Evolutionary conservation across 202 grass and related monocot genomes (phyloP), one percentile per base, ranked within the genome.

Genomic region (Digitaria exilis): DNA sequence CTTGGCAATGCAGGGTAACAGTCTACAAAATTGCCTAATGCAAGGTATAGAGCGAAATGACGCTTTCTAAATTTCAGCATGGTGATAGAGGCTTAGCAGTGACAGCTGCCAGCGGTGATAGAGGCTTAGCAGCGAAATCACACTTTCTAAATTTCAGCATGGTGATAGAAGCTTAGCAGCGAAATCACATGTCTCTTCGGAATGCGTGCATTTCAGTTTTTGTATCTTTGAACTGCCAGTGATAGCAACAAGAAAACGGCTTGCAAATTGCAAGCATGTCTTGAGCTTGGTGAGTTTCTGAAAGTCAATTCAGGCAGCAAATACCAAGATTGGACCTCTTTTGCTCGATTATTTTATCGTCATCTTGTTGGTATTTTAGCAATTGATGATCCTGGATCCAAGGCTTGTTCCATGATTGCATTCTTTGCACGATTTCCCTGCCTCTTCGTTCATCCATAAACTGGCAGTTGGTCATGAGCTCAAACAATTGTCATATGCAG

Each of bases 251-350:
- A 67, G 77, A 34, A 19, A 46, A 37, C 48, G 57, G 44, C 57
- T 37, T 65, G 76, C 77, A 64, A 81, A 41, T 65, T 80, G 68
- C 34, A 73, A 73, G 25, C 48, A 37, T 80, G 76, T 86, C 60
- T 75, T 75, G 84, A 59, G 35, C 37, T 75, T n/a, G 65, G 37
- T 86, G 59, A 75, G 34, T 16, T 81, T 81, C 28, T 49, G 10
- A 48, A 34, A 0, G 65, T 59, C 28, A 26, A 84, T n/a, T n/a
- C n/a, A n/a, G 18, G 5, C 15, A 80, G 1, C 70, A 50, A 48
- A 57, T 76, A 39, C 61, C 78, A 67, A 75, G 29, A 35, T 1
- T 5, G 12, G 69, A 66, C 11, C 21, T 57, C 49, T 16, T 73
- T 13, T 72, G 9, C 2, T 58, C 44, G 24, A 46, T 18, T 46